Evolutionary conservation across 2,329 filamentous ascomycete genomes (phyloP).

Genomic region (Aspergillus phoenicis): DNA sequence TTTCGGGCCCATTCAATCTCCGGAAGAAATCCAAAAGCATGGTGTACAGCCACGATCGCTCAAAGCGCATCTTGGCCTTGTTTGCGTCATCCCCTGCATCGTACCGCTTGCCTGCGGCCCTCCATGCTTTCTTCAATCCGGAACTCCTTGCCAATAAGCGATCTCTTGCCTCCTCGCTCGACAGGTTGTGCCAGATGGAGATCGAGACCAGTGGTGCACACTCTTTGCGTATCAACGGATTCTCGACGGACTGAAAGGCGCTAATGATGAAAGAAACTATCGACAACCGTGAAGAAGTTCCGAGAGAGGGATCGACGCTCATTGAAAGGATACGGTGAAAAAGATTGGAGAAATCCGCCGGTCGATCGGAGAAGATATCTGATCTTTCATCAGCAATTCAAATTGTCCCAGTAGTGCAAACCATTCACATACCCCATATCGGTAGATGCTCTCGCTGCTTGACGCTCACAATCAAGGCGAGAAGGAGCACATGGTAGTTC

Average conservation of each 20-base stretch:
- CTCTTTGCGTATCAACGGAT: constrained; percentile 85
- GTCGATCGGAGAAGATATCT: constrained; percentile 75
- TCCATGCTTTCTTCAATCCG: constrained; percentile 88
- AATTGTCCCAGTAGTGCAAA: background rate
- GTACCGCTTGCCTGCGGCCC: constrained; percentile 80
- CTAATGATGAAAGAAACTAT: constrained; percentile 88
- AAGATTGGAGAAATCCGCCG: constrained; percentile 81
- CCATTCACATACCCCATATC: constrained; percentile 71
- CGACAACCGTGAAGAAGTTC: constrained; percentile 70
- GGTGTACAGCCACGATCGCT: constrained; percentile 90
- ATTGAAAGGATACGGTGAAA: constrained; percentile 90
- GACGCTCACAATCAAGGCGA: constrained; percentile 82
- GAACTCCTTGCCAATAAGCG: constrained; percentile 69
- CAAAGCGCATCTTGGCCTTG: constrained; percentile 82
- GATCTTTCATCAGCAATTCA: constrained; percentile 33
- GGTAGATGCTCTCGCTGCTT: constrained; percentile 85
- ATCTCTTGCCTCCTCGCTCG: constrained; percentile 74
- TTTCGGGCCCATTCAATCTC: constrained; percentile 62
- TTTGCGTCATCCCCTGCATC: constrained; percentile 79
- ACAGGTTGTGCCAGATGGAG: constrained; percentile 91
- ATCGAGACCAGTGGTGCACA: constrained; percentile 95
- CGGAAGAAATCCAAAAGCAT: constrained; percentile 81
- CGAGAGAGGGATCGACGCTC: constrained; percentile 71
- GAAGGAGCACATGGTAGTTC: constrained; percentile 86
- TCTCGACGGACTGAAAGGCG: constrained; percentile 93